Base-by-base conservation (phyloP, 176 grass and related monocot genomes). In the Tillandsia fasciculata region DNA sequence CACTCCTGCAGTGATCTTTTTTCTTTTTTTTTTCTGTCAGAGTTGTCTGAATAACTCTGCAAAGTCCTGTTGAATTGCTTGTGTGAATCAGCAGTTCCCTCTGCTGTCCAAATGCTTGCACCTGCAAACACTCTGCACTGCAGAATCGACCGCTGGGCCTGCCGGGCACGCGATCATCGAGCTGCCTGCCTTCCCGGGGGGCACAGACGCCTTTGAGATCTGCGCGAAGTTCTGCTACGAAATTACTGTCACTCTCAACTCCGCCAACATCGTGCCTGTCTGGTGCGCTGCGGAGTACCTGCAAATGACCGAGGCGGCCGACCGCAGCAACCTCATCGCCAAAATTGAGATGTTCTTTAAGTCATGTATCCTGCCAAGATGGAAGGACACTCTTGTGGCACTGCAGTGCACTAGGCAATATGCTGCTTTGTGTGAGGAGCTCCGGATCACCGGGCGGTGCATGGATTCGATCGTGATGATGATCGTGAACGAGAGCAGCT, bases 221-320 rank as follows among this genome's bases (percentile, higher is more conserved):
- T 99, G 95, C 59, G 84, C 95, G 57, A 99, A 99, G 80, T 99
- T 86, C 59, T 99, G 95, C 75, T 99, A 99, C 42, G 95, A 90
- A 64, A 94, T 99, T 64, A 78, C 90, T 26, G 54, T 99, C 53
- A 90, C 95, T 1, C 83, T 99, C 72, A 99, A 89, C 76, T 82
- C 95, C 26, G 84, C 84, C 47, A 94, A 99, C 82, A 52, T 94
- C 48, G 89, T 90, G 22, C 80, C 82, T 9, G 79, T 90, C 13
- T 75, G 90, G 11, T 99, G 95, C 75, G 95, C 95, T 0, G 95
- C 90, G 0, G 80, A 85, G 1, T 91, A 82, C 76, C 95, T 99
- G 15, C 88, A 84, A 70, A 99, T 99, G 95, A 93, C 77, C 3
- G 95, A 99, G 61, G 82, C 78, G 33, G 79, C 84, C 20, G 95